These are phyloP conservation scores for Plasmodium billcollinsi DNA, from an alignment of 169 alveolate genomes.

Conservation along the genomic window DNA sequence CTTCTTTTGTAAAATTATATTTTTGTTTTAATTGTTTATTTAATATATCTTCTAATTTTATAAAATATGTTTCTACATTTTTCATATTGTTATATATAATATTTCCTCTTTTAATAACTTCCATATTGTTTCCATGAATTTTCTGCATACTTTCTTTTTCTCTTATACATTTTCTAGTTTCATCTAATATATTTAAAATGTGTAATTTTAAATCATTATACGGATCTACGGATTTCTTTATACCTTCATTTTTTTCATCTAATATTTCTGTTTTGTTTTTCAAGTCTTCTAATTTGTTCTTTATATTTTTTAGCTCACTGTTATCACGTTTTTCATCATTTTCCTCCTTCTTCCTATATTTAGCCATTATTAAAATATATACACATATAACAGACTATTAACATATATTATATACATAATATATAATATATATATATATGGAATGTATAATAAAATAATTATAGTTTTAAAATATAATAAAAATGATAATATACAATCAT, in stretches of 20 bases:
- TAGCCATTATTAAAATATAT: conserved; percentile 27
- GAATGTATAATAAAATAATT: too few relatives aligned
- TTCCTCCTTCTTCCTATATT: conserved; percentile 6
- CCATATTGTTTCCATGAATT: conserved; percentile 60
- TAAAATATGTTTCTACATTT: conserved; percentile 54
- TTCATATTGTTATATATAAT: conserved; percentile 59
- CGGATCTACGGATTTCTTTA: conserved; percentile 42
- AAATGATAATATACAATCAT: neutral
- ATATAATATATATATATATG: neutral
- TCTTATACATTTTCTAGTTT: conserved; percentile 62
- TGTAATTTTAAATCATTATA: conserved; percentile 54
- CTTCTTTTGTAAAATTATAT: conserved; percentile 25
- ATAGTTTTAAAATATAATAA: neutral
- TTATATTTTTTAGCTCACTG: conserved; percentile 22
- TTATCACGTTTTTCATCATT: conserved; percentile 12
- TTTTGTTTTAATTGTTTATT: conserved; percentile 46
- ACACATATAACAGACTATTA: neutral
- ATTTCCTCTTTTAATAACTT: conserved; percentile 66
- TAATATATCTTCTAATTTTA: conserved; percentile 49
- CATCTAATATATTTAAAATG: conserved; percentile 60
- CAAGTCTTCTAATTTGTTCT: conserved; percentile 39
- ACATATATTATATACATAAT: neutral
- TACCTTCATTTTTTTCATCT: conserved; percentile 25
- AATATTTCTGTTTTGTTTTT: conserved; percentile 40
- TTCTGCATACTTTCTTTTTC: conserved; percentile 54